Base-by-base conservation (phyloP, 768 basidiomycete species). In the Calocybe indica region DNA sequence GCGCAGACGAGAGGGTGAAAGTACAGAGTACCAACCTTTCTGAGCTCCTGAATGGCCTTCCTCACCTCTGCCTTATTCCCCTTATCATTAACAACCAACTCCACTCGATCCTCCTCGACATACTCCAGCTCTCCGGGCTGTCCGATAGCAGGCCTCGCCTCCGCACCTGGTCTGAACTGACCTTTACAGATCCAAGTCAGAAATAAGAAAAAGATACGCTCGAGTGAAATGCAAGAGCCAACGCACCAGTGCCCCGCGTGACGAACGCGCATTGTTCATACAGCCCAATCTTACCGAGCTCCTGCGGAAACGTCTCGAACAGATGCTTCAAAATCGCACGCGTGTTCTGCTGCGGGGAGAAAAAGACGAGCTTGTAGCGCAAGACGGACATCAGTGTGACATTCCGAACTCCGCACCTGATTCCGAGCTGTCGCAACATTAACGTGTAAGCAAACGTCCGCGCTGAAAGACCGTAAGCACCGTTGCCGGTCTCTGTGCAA, bases 181-280 rank as follows among this genome's bases (percentile, higher is more conserved):
- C 78, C 75, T 76, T 51, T 40, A 43, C 4, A 22, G 22, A 22
- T 22, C 22, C 22, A 31, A 30, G 47, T 40, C 48, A 32, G 10
- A 51, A 42, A 11, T 44, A 48, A 38, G 31, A 32, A 22, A 22
- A 22, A 22, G 22, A 22, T 22, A 11, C 44, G 11, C 13, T 22
- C 29, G 11, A 31, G 31, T 13, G 38, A 11, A 39, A 30, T 13
- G 34, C 22, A 40, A 40, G 40, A 40, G 36, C 44, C 14, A 45
- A 59, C 71, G 62, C 50, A 77, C 79, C 82, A 43, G 65, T 71
- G 47, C 80, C 78, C n/a, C 63, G 71, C 12, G 71, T 63, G 13
- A 76, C 60, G 57, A 81, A 82, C n/a, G 79, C 80, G 53, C 73
- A 78, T 43, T 70, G 67, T 38, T 75, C 69, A 55, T 80, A 77